Evolutionary conservation across 441 rosid genomes (phyloP).

Genomic region (Viola pubescens): DNA sequence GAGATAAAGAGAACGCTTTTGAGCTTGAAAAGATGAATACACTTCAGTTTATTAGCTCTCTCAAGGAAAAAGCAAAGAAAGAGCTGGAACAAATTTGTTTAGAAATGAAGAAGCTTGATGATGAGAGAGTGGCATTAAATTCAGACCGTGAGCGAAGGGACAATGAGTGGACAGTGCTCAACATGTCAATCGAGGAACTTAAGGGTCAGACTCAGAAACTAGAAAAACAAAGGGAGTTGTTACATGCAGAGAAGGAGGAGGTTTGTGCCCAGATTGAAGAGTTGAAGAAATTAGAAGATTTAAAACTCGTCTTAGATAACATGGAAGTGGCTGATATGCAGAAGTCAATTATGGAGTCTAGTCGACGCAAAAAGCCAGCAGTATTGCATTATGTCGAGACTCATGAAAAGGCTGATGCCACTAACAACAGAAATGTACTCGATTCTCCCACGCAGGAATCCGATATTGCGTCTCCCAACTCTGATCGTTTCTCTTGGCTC

Average conservation of each 20-base stretch:
- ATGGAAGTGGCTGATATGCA: constrained; percentile 68
- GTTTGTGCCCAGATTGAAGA: constrained; percentile 57
- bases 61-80: constrained; percentile 55
- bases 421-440: constrained; percentile 31
- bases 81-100: constrained; percentile 58
- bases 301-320: constrained; percentile 60
- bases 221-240: constrained; percentile 68
- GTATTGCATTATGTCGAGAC: constrained; percentile 29
- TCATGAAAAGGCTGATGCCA: constrained; percentile 21
- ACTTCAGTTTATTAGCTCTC: constrained; percentile 46
- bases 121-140: constrained; percentile 65
- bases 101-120: constrained; percentile 73
- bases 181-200: constrained; percentile 68
- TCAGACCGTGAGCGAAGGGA: constrained; percentile 75
- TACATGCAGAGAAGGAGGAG: constrained; percentile 69
- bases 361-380: constrained; percentile 48
- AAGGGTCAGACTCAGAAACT: constrained; percentile 68
- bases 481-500: constrained; percentile 72
- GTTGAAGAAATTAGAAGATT: constrained; percentile 67
- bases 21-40: constrained; percentile 72
- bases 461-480: constrained; percentile 28
- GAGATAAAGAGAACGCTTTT: constrained; percentile 69
- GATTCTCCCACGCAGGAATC: constrained; percentile 30
- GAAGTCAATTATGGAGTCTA: constrained; percentile 48
- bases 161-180: constrained; percentile 70